phyloP scores from a whole-genome alignment of 108 stramenopile species.

The Bacterosira constricta region DNA sequence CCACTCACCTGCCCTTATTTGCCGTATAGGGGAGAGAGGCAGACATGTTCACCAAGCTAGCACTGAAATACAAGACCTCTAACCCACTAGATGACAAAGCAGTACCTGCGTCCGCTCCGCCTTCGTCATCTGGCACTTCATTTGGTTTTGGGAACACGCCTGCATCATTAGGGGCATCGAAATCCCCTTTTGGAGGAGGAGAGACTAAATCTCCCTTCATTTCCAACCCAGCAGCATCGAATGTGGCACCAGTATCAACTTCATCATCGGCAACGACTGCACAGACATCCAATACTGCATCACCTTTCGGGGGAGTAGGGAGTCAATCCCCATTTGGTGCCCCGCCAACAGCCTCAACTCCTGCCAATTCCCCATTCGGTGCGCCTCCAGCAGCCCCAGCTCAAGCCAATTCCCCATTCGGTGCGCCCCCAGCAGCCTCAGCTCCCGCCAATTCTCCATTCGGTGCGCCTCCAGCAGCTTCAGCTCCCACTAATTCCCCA shows the following conservation, averaged over 20 bases:
- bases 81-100: conserved; percentile 57
- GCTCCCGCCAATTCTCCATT: conserved; percentile 27
- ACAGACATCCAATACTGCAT: neutral
- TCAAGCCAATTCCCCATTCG: neutral
- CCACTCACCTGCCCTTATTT: neutral
- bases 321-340: conserved; percentile 37
- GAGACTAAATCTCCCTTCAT: conserved; percentile 10
- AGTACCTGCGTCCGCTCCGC: neutral
- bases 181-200: conserved; percentile 7
- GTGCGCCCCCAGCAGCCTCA: conserved; percentile 5
- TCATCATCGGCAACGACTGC: conserved; percentile 1
- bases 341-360: neutral
- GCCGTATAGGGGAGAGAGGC: conserved; percentile 50
- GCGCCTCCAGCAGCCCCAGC: neutral
- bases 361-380: neutral
- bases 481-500: conserved; percentile 9
- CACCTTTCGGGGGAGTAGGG: neutral
- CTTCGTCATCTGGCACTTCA: conserved; percentile 11
- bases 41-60: conserved; percentile 71
- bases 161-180: neutral
- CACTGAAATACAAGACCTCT: conserved; percentile 63
- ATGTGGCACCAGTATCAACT: neutral
- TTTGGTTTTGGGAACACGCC: conserved; percentile 44
- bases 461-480: conserved; percentile 5
- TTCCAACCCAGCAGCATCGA: neutral